Conservation (phyloP, 352 stramenopile genomes). For the Phytopythium mirpurense region DNA sequence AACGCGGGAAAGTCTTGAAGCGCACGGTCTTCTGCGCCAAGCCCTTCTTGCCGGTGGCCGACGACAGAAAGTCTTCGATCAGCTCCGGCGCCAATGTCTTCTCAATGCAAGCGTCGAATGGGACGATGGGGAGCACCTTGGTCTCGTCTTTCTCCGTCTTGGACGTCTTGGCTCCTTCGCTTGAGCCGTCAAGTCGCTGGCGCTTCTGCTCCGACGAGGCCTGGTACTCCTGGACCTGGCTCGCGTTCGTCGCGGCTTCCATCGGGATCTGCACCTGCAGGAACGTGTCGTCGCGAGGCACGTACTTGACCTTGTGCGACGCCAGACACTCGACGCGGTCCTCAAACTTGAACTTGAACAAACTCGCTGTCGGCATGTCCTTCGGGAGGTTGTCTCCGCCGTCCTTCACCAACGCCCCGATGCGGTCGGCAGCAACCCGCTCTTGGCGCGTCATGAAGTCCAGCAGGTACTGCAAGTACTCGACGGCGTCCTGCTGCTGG, state of each 20-base stretch:
- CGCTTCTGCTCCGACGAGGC: slow-evolving; percentile 73
- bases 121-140: slow-evolving; percentile 83
- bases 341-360: slow-evolving; percentile 93
- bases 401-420: slow-evolving; percentile 38
- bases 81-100: slow-evolving; percentile 86
- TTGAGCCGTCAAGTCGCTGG: slow-evolving; percentile 53
- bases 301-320: slow-evolving; percentile 87
- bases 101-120: slow-evolving; percentile 93
- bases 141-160: slow-evolving; percentile 58
- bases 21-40: slow-evolving; percentile 75
- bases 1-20: slow-evolving; percentile 95
- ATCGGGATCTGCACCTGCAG: slow-evolving; percentile 86
- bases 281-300: slow-evolving; percentile 70
- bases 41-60: slow-evolving; percentile 71
- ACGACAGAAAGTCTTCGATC: slow-evolving; percentile 90
- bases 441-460: slow-evolving; percentile 90
- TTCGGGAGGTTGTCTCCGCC: slow-evolving; percentile 17
- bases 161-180: not conserved
- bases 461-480: slow-evolving; percentile 97
- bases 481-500: slow-evolving; percentile 96
- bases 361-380: slow-evolving; percentile 58
- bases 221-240: slow-evolving; percentile 83
- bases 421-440: slow-evolving; percentile 35
- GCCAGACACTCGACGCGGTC: slow-evolving; percentile 75
- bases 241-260: slow-evolving; percentile 81